phyloP scores from a whole-genome alignment of 306 rosid species.

The Senna siamea region DNA sequence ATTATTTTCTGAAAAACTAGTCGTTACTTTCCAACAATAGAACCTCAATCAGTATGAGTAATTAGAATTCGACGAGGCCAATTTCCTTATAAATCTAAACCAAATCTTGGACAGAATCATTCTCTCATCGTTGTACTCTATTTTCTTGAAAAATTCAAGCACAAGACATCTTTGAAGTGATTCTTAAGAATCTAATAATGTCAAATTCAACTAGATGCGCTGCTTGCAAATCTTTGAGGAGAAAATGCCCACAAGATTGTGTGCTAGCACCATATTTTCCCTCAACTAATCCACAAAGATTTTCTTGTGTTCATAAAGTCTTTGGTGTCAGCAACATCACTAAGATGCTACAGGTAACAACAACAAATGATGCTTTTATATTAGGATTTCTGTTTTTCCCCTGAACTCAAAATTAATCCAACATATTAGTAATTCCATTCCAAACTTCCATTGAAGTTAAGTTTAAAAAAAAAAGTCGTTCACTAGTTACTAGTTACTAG shows the following conservation, averaged over 20 bases:
- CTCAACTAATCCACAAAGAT: conserved; percentile 14
- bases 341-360: conserved; percentile 28
- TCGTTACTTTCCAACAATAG: neutral
- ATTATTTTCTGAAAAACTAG: neutral
- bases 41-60: neutral
- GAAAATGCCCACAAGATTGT: conserved; percentile 27
- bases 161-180: neutral
- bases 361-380: too few species aligned
- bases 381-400: too few species aligned
- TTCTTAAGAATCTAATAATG: conserved; percentile 1
- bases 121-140: neutral
- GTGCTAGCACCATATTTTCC: conserved; percentile 2
- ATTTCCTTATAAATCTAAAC: neutral
- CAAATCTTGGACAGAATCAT: conserved; percentile 8
- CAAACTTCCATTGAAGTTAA: too few species aligned
- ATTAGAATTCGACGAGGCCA: neutral
- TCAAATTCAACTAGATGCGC: conserved; percentile 9
- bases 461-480: too few species aligned
- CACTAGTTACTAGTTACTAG: neutral
- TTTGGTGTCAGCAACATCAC: conserved; percentile 18
- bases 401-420: too few species aligned
- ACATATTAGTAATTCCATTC: neutral
- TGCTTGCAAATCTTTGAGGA: conserved; percentile 27
- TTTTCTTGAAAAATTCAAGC: neutral
- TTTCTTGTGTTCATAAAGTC: conserved; percentile 3